Evolutionary conservation across 2,329 filamentous ascomycete species (phyloP).

Genomic region (Penicillium sclerotigenum): DNA sequence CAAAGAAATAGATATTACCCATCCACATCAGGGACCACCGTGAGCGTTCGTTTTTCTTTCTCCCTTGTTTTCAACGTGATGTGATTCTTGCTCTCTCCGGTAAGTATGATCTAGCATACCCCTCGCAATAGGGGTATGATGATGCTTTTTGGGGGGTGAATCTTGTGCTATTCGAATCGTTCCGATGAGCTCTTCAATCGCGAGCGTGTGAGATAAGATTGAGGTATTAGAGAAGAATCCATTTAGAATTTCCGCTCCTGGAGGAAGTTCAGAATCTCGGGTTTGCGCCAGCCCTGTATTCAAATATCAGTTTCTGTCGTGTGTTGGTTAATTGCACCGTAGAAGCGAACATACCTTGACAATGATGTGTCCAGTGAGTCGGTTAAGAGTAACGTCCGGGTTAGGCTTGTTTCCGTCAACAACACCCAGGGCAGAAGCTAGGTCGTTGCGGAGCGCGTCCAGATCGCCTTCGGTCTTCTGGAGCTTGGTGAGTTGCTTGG

Average conservation of each 20-base stretch:
- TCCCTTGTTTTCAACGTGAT: conserved; percentile 14
- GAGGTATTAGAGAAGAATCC: neutral
- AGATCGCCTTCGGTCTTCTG: conserved; percentile 77
- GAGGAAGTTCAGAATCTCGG: conserved; percentile 49
- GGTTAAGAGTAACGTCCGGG: conserved; percentile 50
- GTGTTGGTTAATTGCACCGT: neutral
- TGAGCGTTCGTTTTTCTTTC: conserved; percentile 8
- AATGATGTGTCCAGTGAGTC: conserved; percentile 68
- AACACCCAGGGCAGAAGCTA: conserved; percentile 59
- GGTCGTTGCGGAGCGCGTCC: conserved; percentile 59
- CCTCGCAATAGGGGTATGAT: conserved; percentile 9
- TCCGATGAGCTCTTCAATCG: conserved; percentile 3
- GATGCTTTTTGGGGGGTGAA: conserved; percentile 14
- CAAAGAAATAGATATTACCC: conserved; percentile 10
- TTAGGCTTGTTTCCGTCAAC: conserved; percentile 43
- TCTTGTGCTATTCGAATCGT: neutral
- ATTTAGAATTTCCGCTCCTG: conserved; percentile 45
- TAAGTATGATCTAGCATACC: conserved; percentile 7
- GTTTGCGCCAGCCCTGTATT: conserved; percentile 50
- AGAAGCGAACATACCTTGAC: conserved; percentile 57
- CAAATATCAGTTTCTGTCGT: conserved; percentile 11
- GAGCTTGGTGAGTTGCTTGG: conserved; percentile 68
- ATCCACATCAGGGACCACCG: conserved; percentile 8
- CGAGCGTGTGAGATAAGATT: neutral
- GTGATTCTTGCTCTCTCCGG: conserved; percentile 15